phyloP scores from a whole-genome alignment of 2,329 filamentous ascomycete species.

The Juglanconis sp. region DNA sequence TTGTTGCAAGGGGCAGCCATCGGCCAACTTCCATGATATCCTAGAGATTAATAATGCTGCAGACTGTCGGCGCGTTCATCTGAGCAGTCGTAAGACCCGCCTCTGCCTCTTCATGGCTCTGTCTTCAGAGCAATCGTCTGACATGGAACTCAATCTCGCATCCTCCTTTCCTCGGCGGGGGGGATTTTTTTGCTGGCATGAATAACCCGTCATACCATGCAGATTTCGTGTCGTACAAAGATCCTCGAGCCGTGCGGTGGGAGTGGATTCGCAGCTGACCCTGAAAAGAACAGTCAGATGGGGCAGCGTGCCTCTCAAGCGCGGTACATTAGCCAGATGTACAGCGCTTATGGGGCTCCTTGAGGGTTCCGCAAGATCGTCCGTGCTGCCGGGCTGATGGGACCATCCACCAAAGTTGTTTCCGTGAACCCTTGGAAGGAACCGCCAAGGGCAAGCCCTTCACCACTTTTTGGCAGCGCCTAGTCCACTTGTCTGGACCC shows the following conservation, averaged over 20 bases:
- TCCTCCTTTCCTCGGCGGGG: background rate
- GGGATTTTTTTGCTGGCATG: background rate
- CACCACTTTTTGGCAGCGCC: conserved; percentile 5
- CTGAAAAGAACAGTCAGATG: conserved; percentile 16
- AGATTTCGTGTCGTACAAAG: conserved; percentile 19
- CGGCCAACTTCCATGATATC: conserved; percentile 13
- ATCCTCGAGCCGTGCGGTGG: conserved; percentile 12
- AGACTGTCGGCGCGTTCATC: background rate
- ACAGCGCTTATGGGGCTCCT: conserved; percentile 15
- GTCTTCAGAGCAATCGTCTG: background rate
- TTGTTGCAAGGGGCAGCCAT: conserved; percentile 2
- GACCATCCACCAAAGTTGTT: conserved; percentile 11
- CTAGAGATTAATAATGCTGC: background rate
- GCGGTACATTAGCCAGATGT: conserved; percentile 15
- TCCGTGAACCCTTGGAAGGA: conserved; percentile 13
- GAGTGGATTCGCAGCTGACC: conserved; percentile 17
- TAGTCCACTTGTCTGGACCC: conserved; percentile 17
- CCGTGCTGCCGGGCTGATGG: conserved; percentile 16
- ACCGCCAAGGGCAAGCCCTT: background rate
- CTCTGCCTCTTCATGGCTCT: background rate
- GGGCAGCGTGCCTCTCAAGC: conserved; percentile 13
- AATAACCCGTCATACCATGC: conserved; percentile 9
- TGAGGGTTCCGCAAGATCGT: conserved; percentile 12
- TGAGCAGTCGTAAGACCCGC: background rate
- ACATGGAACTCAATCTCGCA: background rate